Evolutionary conservation across 2,329 filamentous ascomycete genomes (phyloP).

Genomic region (Beauveria sp.): DNA sequence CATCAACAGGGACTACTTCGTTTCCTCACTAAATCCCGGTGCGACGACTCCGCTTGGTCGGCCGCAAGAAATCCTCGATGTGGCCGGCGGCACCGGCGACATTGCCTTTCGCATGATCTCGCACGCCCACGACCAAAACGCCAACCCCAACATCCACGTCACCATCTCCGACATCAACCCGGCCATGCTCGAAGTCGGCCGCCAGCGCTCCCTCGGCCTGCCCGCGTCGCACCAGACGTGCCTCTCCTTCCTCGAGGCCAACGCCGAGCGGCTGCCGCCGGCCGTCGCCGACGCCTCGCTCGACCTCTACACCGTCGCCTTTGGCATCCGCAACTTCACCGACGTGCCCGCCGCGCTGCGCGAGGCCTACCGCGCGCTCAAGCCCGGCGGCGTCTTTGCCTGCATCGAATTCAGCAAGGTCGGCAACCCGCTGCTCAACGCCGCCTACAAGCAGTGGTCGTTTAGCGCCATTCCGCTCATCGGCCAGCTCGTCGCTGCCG

Average conservation of each 20-base stretch:
- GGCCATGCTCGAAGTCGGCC: slow-evolving; percentile 85
- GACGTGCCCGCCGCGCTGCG: slow-evolving; percentile 75
- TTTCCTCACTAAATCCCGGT: slow-evolving; percentile 82
- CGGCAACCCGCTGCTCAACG: slow-evolving; percentile 70
- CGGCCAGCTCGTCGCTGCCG: slow-evolving; percentile 87
- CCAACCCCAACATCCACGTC: slow-evolving; percentile 70
- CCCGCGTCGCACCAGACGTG: slow-evolving; percentile 47
- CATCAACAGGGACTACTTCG: slow-evolving; percentile 70
- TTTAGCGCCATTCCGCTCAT: slow-evolving; percentile 92
- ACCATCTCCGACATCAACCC: slow-evolving; percentile 96
- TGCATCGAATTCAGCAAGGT: slow-evolving; percentile 90
- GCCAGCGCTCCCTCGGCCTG: slow-evolving; percentile 61
- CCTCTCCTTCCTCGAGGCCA: slow-evolving; percentile 78
- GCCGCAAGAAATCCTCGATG: slow-evolving; percentile 76
- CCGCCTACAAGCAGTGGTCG: slow-evolving; percentile 90
- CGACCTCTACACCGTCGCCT: slow-evolving; percentile 94
- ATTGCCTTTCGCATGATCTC: slow-evolving; percentile 95
- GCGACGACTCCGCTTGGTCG: slow-evolving; percentile 36
- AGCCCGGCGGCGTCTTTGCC: slow-evolving; percentile 91
- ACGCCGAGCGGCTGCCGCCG: slow-evolving; percentile 67
- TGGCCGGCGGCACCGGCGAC: slow-evolving; percentile 94
- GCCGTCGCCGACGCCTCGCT: slow-evolving; percentile 62
- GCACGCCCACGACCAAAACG: slow-evolving; percentile 73
- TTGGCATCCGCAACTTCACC: slow-evolving; percentile 95
- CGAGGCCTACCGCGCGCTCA: slow-evolving; percentile 82